phyloP scores from a whole-genome alignment of 305 asterid species.

The Solanum hybrid region DNA sequence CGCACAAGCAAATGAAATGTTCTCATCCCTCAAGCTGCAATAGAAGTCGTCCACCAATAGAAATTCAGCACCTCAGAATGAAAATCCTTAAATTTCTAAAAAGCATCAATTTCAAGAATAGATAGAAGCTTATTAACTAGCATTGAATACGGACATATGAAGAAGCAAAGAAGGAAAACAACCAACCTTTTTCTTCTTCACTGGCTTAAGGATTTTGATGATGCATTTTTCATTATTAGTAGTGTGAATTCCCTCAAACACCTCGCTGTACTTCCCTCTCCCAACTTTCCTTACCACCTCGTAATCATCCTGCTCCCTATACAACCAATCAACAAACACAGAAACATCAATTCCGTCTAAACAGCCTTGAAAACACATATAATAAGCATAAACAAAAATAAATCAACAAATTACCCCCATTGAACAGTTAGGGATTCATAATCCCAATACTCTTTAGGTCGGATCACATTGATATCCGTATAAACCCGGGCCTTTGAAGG shows the following conservation, averaged over 20 bases:
- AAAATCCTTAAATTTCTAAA: neutral
- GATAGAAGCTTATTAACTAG: neutral
- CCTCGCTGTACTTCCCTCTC: constrained; percentile 34
- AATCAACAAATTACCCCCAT: constrained; percentile 62
- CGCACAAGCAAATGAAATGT: neutral
- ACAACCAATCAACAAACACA: neutral
- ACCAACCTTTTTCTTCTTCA: constrained; percentile 27
- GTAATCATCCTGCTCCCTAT: constrained; percentile 25
- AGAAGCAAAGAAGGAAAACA: neutral
- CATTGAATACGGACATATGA: neutral
- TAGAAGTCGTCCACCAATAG: neutral
- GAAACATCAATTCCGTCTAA: neutral
- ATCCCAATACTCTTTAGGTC: constrained; percentile 97
- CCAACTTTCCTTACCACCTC: constrained; percentile 32
- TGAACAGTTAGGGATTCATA: constrained; percentile 83
- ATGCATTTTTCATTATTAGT: constrained; percentile 22
- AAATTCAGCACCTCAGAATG: neutral
- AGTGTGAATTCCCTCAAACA: constrained; percentile 23
- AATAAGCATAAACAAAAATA: neutral
- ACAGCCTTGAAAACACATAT: neutral
- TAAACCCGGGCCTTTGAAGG: constrained; percentile 14
- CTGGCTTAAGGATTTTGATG: constrained; percentile 28
- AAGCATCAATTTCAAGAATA: neutral
- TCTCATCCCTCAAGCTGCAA: neutral
- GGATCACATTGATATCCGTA: constrained; percentile 28